These are phyloP conservation scores for Cutaneotrichosporon arboriforme DNA, from an alignment of 1,284 basidiomycete species.

Conservation along the genomic window DNA sequence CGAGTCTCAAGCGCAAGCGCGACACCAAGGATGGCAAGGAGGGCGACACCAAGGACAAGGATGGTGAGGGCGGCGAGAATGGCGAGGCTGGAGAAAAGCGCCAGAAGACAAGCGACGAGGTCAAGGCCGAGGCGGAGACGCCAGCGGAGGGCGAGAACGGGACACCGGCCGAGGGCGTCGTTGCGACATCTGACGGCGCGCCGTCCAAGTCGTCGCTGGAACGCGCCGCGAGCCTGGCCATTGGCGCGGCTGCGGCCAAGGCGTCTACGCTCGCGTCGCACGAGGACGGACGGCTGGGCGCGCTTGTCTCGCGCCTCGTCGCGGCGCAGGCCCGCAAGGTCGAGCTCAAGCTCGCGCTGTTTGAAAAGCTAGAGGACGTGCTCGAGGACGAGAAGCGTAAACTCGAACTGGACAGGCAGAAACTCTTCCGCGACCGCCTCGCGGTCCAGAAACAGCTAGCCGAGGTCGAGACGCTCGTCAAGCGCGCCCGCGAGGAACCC, in stretches of 20 bases:
- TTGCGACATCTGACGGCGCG: conserved; percentile 19
- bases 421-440: conserved; percentile 44
- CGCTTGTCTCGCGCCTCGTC: conserved; percentile 76
- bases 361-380: conserved; percentile 82
- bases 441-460: conserved; percentile 34
- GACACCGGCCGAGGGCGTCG: conserved; percentile 22
- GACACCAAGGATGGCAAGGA: conserved; percentile 25
- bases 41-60: conserved; percentile 17
- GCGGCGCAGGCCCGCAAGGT: conserved; percentile 88
- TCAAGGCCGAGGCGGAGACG: conserved; percentile 17
- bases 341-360: conserved; percentile 85
- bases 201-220: conserved; percentile 71
- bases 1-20: conserved; percentile 63
- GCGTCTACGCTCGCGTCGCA: conserved; percentile 75
- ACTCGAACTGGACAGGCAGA: conserved; percentile 44
- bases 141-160: conserved; percentile 34
- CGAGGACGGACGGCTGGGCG: conserved; percentile 75
- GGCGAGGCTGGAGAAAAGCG: conserved; percentile 18
- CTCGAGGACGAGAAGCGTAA: conserved; percentile 68
- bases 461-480: conserved; percentile 39
- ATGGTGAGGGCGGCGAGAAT: conserved; percentile 6
- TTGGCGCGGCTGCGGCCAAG: conserved; percentile 83
- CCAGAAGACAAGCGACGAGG: conserved; percentile 10
- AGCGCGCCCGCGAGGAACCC: conserved; percentile 26
- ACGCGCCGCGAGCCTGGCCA: conserved; percentile 73